Conservation (phyloP, 331 rosid genomes). For the Rhamnella rubrinervis region DNA sequence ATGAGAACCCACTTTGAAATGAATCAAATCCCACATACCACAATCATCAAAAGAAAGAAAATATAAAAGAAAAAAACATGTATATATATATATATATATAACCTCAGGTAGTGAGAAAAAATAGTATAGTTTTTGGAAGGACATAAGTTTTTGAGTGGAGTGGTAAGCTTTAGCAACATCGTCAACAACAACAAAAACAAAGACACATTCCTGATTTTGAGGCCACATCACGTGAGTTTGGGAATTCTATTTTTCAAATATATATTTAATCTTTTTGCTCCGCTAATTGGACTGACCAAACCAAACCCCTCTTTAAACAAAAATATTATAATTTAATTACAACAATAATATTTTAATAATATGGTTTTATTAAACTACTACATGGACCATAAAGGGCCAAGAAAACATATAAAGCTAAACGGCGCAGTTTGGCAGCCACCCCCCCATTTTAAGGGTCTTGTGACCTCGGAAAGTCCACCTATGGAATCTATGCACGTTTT, state of each 20-base stretch:
- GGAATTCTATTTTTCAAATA: constrained; percentile 44
- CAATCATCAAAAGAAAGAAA: constrained; percentile 60
- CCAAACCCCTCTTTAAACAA: constrained; percentile 15
- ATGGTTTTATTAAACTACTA: constrained; percentile 3
- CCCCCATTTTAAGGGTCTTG: constrained; percentile 61
- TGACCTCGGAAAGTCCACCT: constrained; percentile 53
- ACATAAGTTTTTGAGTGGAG: constrained; percentile 33
- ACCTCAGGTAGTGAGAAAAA: constrained; percentile 23
- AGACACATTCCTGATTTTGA: constrained; percentile 72
- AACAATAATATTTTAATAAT: not conserved
- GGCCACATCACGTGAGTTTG: constrained; percentile 72
- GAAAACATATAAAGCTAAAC: constrained; percentile 30
- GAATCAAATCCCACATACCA: constrained; percentile 45
- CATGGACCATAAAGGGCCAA: constrained; percentile 45
- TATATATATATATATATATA: constrained; percentile 17
- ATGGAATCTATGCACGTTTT: constrained; percentile 60
- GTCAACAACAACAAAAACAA: constrained; percentile 36
- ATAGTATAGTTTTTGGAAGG: constrained; percentile 37
- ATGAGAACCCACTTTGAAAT: constrained; percentile 10
- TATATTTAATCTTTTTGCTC: not conserved
- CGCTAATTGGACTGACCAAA: constrained; percentile 24
- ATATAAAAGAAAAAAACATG: constrained; percentile 11
- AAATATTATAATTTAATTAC: constrained; percentile 7
- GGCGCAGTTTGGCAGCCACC: constrained; percentile 42
- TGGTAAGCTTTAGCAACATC: constrained; percentile 42